Conservation (phyloP, 768 basidiomycete genomes). For the Rhodotorula graminis region DNA sequence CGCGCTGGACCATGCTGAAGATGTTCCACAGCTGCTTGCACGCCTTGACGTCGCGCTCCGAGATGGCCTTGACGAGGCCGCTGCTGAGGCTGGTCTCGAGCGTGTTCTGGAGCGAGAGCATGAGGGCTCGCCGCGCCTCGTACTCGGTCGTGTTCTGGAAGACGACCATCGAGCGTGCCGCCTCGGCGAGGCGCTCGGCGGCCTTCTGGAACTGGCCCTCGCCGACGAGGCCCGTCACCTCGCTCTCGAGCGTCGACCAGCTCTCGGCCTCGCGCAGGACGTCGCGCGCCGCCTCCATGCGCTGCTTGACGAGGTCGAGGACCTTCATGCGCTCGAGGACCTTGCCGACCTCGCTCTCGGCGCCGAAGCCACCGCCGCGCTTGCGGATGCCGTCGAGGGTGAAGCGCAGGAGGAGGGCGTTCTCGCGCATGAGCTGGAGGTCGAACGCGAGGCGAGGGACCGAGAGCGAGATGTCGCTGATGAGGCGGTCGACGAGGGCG, state of each 20-base stretch:
- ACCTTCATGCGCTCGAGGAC: constrained; percentile 72
- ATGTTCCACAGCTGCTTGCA: constrained; percentile 78
- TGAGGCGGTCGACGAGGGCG: constrained; percentile 73
- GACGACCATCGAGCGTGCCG: constrained; percentile 78
- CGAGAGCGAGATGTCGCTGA: constrained; percentile 85
- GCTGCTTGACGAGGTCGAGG: constrained; percentile 72
- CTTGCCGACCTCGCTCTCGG: constrained; percentile 57
- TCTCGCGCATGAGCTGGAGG: constrained; percentile 93
- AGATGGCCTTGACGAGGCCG: constrained; percentile 82
- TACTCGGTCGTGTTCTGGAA: constrained; percentile 91
- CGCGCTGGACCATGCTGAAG: constrained; percentile 84
- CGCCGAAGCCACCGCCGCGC: constrained; percentile 44
- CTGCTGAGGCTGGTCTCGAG: constrained; percentile 86
- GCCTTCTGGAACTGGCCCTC: constrained; percentile 80
- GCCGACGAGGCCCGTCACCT: constrained; percentile 76
- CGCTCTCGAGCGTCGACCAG: constrained; percentile 90
- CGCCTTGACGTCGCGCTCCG: constrained; percentile 64
- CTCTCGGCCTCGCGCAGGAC: constrained; percentile 91
- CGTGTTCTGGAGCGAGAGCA: constrained; percentile 91
- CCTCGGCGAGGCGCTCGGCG: constrained; percentile 84
- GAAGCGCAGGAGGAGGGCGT: constrained; percentile 69
- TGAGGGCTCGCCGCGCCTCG: constrained; percentile 73
- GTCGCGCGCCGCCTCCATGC: constrained; percentile 84
- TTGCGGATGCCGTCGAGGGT: constrained; percentile 61
- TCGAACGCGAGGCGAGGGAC: constrained; percentile 91